Conservation (phyloP, 352 stramenopile species). For the Pelagophyceae sp. region DNA sequence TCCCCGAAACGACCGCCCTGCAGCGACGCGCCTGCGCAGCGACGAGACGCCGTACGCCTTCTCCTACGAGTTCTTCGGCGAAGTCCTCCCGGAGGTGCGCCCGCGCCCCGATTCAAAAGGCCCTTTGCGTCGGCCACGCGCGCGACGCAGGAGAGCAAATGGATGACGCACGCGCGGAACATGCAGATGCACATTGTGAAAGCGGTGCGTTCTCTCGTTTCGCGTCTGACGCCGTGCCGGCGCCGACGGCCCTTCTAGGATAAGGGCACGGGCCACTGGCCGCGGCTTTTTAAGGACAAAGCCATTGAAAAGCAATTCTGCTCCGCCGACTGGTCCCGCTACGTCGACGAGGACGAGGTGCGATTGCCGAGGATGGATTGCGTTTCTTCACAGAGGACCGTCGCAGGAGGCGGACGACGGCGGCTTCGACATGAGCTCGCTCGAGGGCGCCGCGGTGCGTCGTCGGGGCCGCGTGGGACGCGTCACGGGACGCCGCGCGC, state of each 20-base stretch:
- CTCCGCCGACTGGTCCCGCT: constrained; percentile 2
- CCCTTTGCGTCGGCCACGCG: too few species aligned
- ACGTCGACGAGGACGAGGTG: constrained; percentile 21
- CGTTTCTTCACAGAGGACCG: too few species aligned
- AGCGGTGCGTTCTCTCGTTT: neutral
- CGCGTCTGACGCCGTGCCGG: neutral
- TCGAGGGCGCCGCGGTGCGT: constrained; percentile 8
- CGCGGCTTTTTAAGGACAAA: neutral
- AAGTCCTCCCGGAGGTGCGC: constrained; percentile 7
- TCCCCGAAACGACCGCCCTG: too few species aligned
- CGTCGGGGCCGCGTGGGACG: neutral
- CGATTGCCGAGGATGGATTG: neutral
- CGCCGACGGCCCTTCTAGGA: neutral
- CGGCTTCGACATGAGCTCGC: constrained; percentile 14
- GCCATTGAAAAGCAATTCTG: neutral
- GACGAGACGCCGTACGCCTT: constrained; percentile 13
- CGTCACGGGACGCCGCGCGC: neutral
- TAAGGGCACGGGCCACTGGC: constrained; percentile 6
- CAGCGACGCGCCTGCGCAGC: too few species aligned
- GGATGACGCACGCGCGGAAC: constrained; percentile 3
- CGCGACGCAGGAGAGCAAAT: neutral
- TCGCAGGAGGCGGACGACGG: neutral
- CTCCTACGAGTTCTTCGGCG: neutral
- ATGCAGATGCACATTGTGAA: constrained; percentile 16
- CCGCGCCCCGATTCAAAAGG: too few species aligned